These are phyloP conservation scores for Agrostemma githago DNA, from an alignment of 148 eudicot genomes.

Conservation along the genomic window DNA sequence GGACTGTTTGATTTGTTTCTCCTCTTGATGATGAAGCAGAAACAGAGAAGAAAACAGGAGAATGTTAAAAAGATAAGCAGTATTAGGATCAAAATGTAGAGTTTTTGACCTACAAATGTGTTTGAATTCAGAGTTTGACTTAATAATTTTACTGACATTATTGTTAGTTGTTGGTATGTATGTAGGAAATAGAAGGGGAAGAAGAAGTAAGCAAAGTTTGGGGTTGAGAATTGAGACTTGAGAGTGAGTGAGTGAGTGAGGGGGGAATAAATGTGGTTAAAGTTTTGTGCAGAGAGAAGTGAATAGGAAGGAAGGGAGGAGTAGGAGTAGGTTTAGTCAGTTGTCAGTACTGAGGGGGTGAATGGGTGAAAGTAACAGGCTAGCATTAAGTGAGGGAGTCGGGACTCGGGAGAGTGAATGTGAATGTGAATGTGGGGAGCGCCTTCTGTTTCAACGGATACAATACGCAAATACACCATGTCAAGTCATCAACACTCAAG, in stretches of 20 bases:
- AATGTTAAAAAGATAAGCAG: conserved; percentile 20
- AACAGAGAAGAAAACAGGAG: conserved; percentile 26
- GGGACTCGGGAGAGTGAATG: neutral
- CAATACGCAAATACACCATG: neutral
- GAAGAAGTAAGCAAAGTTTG: neutral
- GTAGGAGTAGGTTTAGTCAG: neutral
- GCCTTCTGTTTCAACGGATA: neutral
- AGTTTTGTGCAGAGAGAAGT: neutral
- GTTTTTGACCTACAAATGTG: conserved; percentile 51
- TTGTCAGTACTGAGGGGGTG: neutral
- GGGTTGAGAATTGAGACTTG: neutral
- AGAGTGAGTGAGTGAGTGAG: neutral
- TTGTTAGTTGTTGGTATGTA: conserved; percentile 29
- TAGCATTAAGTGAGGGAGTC: neutral
- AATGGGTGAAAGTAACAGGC: neutral
- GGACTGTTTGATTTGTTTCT: conserved; percentile 38
- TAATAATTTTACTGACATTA: conserved; percentile 25
- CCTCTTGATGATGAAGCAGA: conserved; percentile 33
- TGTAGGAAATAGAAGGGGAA: conserved; percentile 8
- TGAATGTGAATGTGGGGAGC: neutral
- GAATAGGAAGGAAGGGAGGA: neutral
- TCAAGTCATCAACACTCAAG: too few relatives aligned
- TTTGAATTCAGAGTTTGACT: conserved; percentile 29
- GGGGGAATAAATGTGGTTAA: neutral
- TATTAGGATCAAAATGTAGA: conserved; percentile 43